Conservation (phyloP, 805 yeast genomes). For the Suhomyces emberorum region DNA sequence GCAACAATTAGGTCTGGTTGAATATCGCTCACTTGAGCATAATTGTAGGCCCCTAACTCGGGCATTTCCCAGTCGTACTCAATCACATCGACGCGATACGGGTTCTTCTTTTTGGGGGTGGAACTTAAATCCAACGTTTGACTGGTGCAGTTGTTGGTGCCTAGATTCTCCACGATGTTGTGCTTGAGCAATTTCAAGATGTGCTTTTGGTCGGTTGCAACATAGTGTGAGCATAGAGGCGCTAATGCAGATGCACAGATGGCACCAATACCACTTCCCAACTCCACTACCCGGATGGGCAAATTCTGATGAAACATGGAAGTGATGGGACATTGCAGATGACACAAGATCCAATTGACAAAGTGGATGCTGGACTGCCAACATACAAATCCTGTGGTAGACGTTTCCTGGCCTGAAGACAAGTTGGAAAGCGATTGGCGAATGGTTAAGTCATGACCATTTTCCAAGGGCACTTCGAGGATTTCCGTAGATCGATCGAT, state of each 20-base stretch:
- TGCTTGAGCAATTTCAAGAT: slow-evolving; percentile 46
- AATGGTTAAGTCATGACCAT: slow-evolving; percentile 25
- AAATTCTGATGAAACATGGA: slow-evolving; percentile 5
- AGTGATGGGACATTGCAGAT: slow-evolving; percentile 24
- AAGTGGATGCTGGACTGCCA: slow-evolving; percentile 54
- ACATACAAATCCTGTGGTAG: slow-evolving; percentile 62
- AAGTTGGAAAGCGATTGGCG: slow-evolving; percentile 33
- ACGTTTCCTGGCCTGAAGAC: slow-evolving; percentile 28
- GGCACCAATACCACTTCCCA: slow-evolving; percentile 64
- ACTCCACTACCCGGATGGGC: slow-evolving; percentile 41
- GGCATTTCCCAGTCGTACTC: slow-evolving; percentile 63
- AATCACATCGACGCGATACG: slow-evolving; percentile 36
- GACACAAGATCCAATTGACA: slow-evolving; percentile 50
- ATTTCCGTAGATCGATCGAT: slow-evolving; percentile 26
- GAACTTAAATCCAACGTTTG: slow-evolving; percentile 5
- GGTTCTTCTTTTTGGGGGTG: slow-evolving; percentile 3
- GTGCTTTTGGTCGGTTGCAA: slow-evolving; percentile 60
- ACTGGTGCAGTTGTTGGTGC: slow-evolving; percentile 9
- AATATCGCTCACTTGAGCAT: slow-evolving; percentile 8
- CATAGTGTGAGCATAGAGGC: slow-evolving; percentile 30
- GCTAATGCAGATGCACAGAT: slow-evolving; percentile 41
- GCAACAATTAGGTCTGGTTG: slow-evolving; percentile 52
- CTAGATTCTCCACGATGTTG: slow-evolving; percentile 44
- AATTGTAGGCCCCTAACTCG: slow-evolving; percentile 29
- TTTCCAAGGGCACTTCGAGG: slow-evolving; percentile 20